These are phyloP conservation scores for Posidonia australis DNA, from an alignment of 106 monocot species.

Conservation along the genomic window DNA sequence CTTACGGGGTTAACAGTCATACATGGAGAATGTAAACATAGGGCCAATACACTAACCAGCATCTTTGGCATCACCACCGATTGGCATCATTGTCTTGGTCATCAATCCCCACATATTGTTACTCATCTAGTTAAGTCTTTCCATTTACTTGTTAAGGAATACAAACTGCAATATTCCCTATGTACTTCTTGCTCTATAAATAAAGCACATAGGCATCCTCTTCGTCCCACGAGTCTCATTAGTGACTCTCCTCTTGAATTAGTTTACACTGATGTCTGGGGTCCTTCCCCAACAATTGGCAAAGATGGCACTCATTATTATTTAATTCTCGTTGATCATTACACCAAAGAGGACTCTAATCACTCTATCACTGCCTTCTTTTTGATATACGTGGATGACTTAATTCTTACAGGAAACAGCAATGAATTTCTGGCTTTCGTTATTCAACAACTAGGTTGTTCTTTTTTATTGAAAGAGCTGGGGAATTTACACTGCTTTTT, in stretches of 20 bases:
- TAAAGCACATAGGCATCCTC: no score
- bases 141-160: neutral
- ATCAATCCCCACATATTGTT: neutral
- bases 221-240: no score
- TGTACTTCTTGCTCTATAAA: no score
- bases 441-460: neutral
- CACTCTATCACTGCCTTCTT: neutral
- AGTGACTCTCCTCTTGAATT: no score
- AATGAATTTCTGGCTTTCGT: neutral
- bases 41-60: neutral
- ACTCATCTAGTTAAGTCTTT: neutral
- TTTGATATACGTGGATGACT: neutral
- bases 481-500: neutral
- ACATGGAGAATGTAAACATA: slow-evolving; percentile 1
- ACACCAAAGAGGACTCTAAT: neutral
- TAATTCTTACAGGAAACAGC: neutral
- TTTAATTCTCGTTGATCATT: neutral
- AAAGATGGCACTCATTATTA: neutral
- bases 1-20: neutral
- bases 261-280: no score
- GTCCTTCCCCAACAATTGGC: neutral
- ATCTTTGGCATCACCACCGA: neutral
- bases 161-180: neutral
- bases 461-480: neutral
- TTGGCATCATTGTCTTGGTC: neutral